Base-by-base conservation (phyloP, 2,329 filamentous ascomycete species). In the Diplodia sapinea region DNA sequence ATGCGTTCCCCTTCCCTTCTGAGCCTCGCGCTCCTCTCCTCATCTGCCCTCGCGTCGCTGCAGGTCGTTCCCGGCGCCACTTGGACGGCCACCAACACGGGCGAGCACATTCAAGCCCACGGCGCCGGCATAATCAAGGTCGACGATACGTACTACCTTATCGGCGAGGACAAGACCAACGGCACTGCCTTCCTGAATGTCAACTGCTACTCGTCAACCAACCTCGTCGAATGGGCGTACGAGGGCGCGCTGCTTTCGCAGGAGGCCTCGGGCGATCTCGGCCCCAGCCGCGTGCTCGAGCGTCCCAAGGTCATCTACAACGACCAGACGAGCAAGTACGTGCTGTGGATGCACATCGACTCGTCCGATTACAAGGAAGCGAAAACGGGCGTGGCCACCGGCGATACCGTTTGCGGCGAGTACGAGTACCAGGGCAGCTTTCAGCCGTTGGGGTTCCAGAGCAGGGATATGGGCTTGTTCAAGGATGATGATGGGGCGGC, bases 321-420 rank as follows among this genome's bases (percentile, higher is more conserved):
- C 70, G 85, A 87, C 15, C 78, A 79, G n/a, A 90, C 88, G 0
- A 72, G 76, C 6, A 86, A 88, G 70, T 91, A 88, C 75, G 88
- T 91, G n/a, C 78, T 91, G 75, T 91, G 87, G 81, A 82, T 91
- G 81, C 89, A 91, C 73, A 89, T 90, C 59, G 89, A 91, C 73
- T 83, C 79, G 66, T 80, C 80, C 36, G 82, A 82, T 73, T 91
- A 91, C 71, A 82, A 81, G 1, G 88, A 90, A 43, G 89, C 89
- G 0, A 86, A 85, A 66, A 86, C 88, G 1, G 89, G 88, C 0
- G 86, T 91, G 6, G 89, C 89, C 0, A 88, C 84, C 0, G 83
- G 85, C 0, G 79, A 83, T 69, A 81, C 79, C 0, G 85, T 90
- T 0, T 90, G 88, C 70, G 88, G 89, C 2, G 6, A 82, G 49